Percentiles rank a stretch among this genome's conserved stretches.
Evolutionary conservation across 2,329 filamentous ascomycete genomes (phyloP).

Genomic region (Claviceps purpurea): DNA sequence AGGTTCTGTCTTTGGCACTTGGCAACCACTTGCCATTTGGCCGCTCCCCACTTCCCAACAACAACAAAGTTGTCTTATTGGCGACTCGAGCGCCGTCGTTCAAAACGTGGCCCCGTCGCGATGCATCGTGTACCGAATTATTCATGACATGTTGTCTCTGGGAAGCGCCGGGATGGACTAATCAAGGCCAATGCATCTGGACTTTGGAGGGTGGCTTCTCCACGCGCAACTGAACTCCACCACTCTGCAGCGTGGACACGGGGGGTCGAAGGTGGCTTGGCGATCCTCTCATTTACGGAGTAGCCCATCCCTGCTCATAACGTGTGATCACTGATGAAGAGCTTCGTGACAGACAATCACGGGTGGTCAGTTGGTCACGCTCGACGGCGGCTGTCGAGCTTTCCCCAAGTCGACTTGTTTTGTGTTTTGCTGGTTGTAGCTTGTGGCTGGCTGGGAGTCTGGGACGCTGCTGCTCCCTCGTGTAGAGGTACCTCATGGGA

Average conservation of each 20-base stretch:
- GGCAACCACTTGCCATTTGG: not conserved
- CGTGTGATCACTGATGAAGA: not conserved
- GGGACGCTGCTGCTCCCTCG: not conserved
- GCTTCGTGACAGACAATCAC: not conserved
- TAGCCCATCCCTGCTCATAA: not conserved
- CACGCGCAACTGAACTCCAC: not conserved
- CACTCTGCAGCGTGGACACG: not conserved
- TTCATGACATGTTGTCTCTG: not conserved
- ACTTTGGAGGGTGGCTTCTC: not conserved
- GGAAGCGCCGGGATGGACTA: not conserved
- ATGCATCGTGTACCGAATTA: not conserved
- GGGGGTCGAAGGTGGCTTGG: not conserved
- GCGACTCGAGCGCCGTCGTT: not conserved
- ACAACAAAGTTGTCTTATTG: not conserved
- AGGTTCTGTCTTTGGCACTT: not conserved
- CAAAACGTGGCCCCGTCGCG: not conserved
- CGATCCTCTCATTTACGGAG: not conserved
- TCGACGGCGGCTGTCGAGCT: not conserved
- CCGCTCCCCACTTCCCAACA: not conserved
- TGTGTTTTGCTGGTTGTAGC: not conserved
- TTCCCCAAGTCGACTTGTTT: not conserved
- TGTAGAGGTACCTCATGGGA: too few species aligned
- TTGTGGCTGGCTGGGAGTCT: not conserved
- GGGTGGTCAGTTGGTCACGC: not conserved
- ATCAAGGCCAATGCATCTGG: not conserved